Evolutionary conservation across 768 basidiomycete species (phyloP).

Genomic region (Rhodotorula taiwanensis): DNA sequence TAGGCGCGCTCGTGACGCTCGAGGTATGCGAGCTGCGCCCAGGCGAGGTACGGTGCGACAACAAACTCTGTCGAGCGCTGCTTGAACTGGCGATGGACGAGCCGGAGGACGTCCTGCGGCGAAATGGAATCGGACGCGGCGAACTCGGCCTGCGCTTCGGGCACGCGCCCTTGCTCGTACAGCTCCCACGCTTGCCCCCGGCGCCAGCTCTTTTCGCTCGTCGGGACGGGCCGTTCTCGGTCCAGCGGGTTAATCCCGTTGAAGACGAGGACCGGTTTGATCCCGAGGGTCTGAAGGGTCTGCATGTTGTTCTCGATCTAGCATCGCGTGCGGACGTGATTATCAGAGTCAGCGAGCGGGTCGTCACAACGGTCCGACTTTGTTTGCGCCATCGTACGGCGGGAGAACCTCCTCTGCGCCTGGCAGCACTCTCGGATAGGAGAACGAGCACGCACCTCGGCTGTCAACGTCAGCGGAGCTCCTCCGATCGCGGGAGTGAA

Average conservation of each 20-base stretch:
- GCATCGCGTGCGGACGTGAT: background rate
- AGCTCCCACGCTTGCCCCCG: constrained; percentile 78
- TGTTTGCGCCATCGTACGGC: too few species aligned
- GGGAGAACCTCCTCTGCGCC: too few species aligned
- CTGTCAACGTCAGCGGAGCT: constrained; percentile 74
- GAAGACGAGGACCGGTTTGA: constrained; percentile 99
- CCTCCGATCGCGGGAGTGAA: constrained; percentile 92
- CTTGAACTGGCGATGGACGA: constrained; percentile 83
- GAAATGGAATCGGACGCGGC: constrained; percentile 49
- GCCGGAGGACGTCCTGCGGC: constrained; percentile 91
- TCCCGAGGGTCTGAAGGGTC: constrained; percentile 76
- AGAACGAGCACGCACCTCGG: constrained; percentile 19
- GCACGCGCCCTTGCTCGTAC: constrained; percentile 87
- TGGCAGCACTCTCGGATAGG: too few species aligned
- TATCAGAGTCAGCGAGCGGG: background rate
- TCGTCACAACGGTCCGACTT: too few species aligned
- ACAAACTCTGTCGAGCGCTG: constrained; percentile 93
- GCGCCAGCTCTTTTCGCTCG: constrained; percentile 31
- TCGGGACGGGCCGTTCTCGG: constrained; percentile 40
- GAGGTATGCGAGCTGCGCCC: constrained; percentile 94
- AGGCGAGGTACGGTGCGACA: constrained; percentile 88
- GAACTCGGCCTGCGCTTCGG: constrained; percentile 75
- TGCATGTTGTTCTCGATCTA: constrained; percentile 87
- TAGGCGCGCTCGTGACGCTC: constrained; percentile 87
- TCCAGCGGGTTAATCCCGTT: constrained; percentile 70